These are phyloP conservation scores for Paramecium biaurelia DNA, from an alignment of 73 alveolate genomes.

Conservation along the genomic window DNA sequence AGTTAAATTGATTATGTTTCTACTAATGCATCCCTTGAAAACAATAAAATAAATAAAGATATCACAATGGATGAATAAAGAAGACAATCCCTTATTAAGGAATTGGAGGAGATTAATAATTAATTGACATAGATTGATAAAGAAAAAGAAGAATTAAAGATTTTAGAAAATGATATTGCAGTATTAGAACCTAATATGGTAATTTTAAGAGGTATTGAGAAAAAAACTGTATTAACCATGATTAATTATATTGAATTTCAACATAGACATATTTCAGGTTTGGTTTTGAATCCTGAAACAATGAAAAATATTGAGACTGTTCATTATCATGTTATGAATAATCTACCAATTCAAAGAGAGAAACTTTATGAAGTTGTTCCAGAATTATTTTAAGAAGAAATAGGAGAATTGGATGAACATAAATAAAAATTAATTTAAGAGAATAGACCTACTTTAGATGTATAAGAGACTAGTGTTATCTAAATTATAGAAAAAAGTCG, in stretches of 20 bases:
- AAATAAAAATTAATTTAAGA: slow-evolving; percentile 39
- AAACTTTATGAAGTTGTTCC: slow-evolving; percentile 76
- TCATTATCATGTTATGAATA: slow-evolving; percentile 78
- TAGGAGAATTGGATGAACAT: slow-evolving; percentile 53
- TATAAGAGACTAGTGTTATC: slow-evolving; percentile 35
- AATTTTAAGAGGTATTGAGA: slow-evolving; percentile 57
- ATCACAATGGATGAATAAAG: slow-evolving; percentile 10
- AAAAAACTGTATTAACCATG: slow-evolving; percentile 69
- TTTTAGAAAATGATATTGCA: slow-evolving; percentile 62
- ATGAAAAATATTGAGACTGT: slow-evolving; percentile 72
- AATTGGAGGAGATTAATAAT: slow-evolving; percentile 35
- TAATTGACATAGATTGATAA: slow-evolving; percentile 58
- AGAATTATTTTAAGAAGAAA: slow-evolving; percentile 69
- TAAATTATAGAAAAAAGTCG: slow-evolving; percentile 44
- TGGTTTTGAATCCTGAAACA: slow-evolving; percentile 75
- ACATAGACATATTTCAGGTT: slow-evolving; percentile 74
- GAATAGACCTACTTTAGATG: slow-evolving; percentile 57
- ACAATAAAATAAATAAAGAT: not conserved
- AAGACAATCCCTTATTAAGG: not conserved
- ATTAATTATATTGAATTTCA: slow-evolving; percentile 75
- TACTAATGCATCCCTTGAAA: slow-evolving; percentile 20
- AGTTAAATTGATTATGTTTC: not conserved
- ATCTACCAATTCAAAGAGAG: slow-evolving; percentile 80
- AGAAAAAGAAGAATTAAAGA: slow-evolving; percentile 59
- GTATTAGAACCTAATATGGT: slow-evolving; percentile 68